Evolutionary conservation across 768 basidiomycete species (phyloP).

Genomic region (Pisolithus orientalis): DNA sequence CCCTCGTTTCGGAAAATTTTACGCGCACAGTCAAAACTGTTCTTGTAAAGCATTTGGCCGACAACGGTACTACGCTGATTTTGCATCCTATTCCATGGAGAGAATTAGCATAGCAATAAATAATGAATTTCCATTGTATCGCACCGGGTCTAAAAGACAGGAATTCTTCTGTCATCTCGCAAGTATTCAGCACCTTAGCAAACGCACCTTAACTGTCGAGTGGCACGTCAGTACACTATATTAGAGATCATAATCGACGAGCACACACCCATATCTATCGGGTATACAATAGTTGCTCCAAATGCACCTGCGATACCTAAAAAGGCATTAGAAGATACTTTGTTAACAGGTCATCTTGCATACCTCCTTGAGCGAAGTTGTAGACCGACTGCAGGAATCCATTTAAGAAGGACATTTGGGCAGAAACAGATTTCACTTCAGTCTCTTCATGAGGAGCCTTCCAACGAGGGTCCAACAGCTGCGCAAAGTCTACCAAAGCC

Average conservation of each 20-base stretch:
- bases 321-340: conserved; percentile 11
- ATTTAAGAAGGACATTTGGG: conserved; percentile 42
- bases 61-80: conserved; percentile 97
- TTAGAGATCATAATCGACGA: not conserved
- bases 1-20: conserved; percentile 97
- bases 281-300: conserved; percentile 97
- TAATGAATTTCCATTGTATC: conserved; percentile 1
- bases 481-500: conserved; percentile 85
- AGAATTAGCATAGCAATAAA: conserved; percentile 2
- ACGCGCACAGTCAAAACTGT: conserved; percentile 87
- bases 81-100: conserved; percentile 63
- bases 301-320: conserved; percentile 85
- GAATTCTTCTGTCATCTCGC: not conserved
- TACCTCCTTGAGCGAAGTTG: conserved; percentile 83
- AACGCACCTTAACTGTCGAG: conserved; percentile 62
- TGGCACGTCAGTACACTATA: conserved; percentile 7
- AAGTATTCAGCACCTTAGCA: not conserved
- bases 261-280: conserved; percentile 82
- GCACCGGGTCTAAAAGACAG: conserved; percentile 50
- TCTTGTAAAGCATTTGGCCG: conserved; percentile 94
- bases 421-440: conserved; percentile 26
- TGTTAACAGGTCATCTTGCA: conserved; percentile 7
- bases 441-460: conserved; percentile 56
- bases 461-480: conserved; percentile 89
- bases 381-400: conserved; percentile 68